phyloP scores from a whole-genome alignment of 2,329 filamentous ascomycete species.

The Fusarium praegraminearum region DNA sequence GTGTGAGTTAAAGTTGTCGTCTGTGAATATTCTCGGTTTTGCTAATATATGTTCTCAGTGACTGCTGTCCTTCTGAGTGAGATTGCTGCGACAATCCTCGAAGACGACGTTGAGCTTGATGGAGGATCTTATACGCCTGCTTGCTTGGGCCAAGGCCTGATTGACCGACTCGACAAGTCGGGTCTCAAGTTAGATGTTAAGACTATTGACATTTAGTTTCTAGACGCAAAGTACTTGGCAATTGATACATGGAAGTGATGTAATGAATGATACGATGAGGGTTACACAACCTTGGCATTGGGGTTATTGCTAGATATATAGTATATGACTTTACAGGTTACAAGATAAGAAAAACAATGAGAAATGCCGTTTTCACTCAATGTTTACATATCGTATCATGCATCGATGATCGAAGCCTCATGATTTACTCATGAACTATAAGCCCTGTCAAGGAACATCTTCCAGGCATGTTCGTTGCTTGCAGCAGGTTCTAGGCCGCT shows the following conservation, averaged over 20 bases:
- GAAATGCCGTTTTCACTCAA: neutral
- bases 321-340: neutral
- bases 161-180: conserved; percentile 70
- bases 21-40: neutral
- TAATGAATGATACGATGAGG: conserved; percentile 3
- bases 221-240: neutral
- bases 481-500: conserved; percentile 1
- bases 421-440: neutral
- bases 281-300: neutral
- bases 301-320: neutral
- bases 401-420: conserved; percentile 7
- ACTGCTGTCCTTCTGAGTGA: conserved; percentile 74
- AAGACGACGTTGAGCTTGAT: conserved; percentile 69
- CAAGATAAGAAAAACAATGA: neutral
- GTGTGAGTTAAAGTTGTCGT: conserved; percentile 59
- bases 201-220: conserved; percentile 48
- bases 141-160: conserved; percentile 73
- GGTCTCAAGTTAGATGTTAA: conserved; percentile 73
- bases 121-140: conserved; percentile 80
- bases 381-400: neutral
- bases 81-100: conserved; percentile 73
- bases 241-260: conserved; percentile 11
- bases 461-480: conserved; percentile 17
- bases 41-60: conserved; percentile 58
- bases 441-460: neutral